Evolutionary conservation across 2,329 filamentous ascomycete species (phyloP), one percentile per base, ranked within the genome.

Genomic region (Aureobasidium sp.): DNA sequence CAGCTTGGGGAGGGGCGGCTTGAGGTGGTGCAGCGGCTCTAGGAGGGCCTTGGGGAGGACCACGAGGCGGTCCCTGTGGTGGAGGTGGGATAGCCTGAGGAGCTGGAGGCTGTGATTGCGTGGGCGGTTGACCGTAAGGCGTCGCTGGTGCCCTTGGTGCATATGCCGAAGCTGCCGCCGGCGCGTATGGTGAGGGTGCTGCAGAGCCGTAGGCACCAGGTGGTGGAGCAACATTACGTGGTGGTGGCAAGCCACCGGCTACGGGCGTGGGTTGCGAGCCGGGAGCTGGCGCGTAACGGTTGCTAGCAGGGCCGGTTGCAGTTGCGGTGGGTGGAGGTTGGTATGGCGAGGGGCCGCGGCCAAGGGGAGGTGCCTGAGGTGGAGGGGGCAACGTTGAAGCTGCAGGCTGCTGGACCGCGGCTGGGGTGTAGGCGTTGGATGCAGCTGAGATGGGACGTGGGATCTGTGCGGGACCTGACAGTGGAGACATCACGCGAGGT

Each of bases 321-420:
- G 66, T 69, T 10, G 59, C 41, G 9, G 86, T 78, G 7, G 90
- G 89, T 60, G 92, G 89, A 41, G 88, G 84, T 69, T 92, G 91
- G 75, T 96, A 97, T 6, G 92, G 92, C 29, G 92, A 96, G 5
- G 88, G 82, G 32, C 88, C 91, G 66, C 91, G 86, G 26, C 86
- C 83, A 57, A 90, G 82, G 24, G 84, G 82, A 46, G 86, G 81
- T 48, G 83, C 83, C 59, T 68, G 73, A 67, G 70, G 74, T 37
- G 78, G 74, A 5, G 75, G 79, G 26, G 53, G 39, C 66, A 76
- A 76, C 71, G 71, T 78, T 63, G 75, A 71, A 73, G 43, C 43
- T 4, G 46, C n/a, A 3, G 72, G 63, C 29, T 74, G 69, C 65
- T 77, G 75, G 15, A 27, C 51, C 8, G 76, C 70, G 12, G 76